Evolutionary conservation across 176 grass and related monocot species (phyloP), one percentile per base, ranked within the genome.

Genomic region (Secale cereale): DNA sequence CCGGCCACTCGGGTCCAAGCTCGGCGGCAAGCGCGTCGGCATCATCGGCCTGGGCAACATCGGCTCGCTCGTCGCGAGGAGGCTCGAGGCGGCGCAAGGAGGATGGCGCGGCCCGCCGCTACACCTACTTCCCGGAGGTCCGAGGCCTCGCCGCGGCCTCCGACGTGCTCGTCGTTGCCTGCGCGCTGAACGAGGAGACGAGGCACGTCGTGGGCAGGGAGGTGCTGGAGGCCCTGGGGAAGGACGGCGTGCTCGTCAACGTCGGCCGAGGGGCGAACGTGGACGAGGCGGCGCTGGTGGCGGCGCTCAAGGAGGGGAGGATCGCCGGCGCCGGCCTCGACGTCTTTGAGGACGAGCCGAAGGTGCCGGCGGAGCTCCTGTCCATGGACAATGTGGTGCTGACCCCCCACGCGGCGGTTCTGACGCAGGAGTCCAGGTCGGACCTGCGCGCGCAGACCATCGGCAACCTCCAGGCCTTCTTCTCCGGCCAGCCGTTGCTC

Each of bases 331-430:
- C 80, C 23, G 92, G 86, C 1, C 92, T 94, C 12, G 86, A 94
- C 31, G 92, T 91, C 52, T 89, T 86, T 27, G 86, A 91, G 76
- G 27, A 82, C 1, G 86, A 94, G 59, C 86, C 92, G 2, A 6
- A 10, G 0, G 86, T 94, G 29, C 83, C 86, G 1, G 10, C 62
- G 0, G 92, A 91, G 80, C 59, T 91, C 16, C 29, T 86, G 8
- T 40, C 69, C 40, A 82, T 94, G 86, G 86, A 91, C 70, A 94
- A 85, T 7, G 89, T 91, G n/a, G 86, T 91, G 19, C 22, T 91
- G 8, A 82, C 89, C 0, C 65, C 54, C 4, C 92, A 94, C 56
- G 12, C 0, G 3, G 82, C 86, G 2, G 60, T 45, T 3, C 4
- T 29, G 1, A 91, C 92, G 11, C 3, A 39, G 4, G 92, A 91